Conservation (phyloP, 2,329 filamentous ascomycete genomes). For the Hypoxylon sp. region DNA sequence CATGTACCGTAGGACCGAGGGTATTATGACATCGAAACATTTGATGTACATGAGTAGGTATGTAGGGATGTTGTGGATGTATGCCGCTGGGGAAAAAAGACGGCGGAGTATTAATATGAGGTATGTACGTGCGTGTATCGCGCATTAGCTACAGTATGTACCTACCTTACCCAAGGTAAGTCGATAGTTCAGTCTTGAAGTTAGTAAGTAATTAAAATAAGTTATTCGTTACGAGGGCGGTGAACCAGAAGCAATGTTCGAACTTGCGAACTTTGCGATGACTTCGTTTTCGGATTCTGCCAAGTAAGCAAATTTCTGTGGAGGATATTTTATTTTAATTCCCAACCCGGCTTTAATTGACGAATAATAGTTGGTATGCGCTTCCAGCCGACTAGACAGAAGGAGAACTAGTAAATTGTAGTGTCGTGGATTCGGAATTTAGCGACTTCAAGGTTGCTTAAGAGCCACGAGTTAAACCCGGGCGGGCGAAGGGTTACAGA, state of each 20-base stretch:
- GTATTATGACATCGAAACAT: conserved; percentile 26
- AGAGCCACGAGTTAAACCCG: conserved; percentile 21
- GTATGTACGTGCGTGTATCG: conserved; percentile 33
- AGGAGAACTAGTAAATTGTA: conserved; percentile 25
- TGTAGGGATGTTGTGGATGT: conserved; percentile 10
- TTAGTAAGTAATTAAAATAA: conserved; percentile 15
- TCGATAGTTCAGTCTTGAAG: conserved; percentile 20
- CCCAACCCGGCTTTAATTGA: conserved; percentile 40
- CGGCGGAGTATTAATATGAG: conserved; percentile 20
- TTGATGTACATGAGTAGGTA: conserved; percentile 8
- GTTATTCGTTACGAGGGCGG: conserved; percentile 21
- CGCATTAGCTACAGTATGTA: conserved; percentile 14
- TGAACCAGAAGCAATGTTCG: conserved; percentile 26
- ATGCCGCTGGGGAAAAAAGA: conserved; percentile 24
- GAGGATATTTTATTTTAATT: conserved; percentile 17
- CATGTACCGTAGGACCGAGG: conserved; percentile 20
- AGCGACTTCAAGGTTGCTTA: conserved; percentile 17
- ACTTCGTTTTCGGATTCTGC: conserved; percentile 35
- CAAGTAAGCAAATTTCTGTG: conserved; percentile 38
- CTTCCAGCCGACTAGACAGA: conserved; percentile 29
- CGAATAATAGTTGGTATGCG: conserved; percentile 29
- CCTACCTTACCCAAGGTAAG: conserved; percentile 31
- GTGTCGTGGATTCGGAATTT: conserved; percentile 37
- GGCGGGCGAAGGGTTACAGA: conserved; percentile 13
- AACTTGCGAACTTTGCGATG: conserved; percentile 33